Conservation (phyloP, 495 filamentous ascomycete species). For the Trichoderma parareesei region DNA sequence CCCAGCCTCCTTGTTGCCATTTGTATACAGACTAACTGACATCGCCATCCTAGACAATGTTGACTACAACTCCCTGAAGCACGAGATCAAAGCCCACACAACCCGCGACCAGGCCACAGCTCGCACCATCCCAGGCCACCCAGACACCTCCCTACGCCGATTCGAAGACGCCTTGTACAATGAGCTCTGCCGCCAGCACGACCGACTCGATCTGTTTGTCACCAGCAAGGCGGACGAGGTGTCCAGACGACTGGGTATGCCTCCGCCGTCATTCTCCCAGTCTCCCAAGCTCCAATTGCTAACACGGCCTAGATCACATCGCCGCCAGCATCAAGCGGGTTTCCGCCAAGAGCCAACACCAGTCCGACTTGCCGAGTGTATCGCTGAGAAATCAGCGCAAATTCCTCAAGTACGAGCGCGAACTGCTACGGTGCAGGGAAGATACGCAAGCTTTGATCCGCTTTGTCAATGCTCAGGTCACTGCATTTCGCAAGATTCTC, state of each 20-base stretch:
- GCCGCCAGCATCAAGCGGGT: conserved; percentile 42
- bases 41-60: conserved; percentile 45
- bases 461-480: conserved; percentile 54
- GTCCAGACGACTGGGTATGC: conserved; percentile 49
- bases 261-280: neutral
- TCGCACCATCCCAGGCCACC: conserved; percentile 56
- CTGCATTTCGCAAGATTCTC: conserved; percentile 62
- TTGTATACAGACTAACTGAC: neutral
- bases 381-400: conserved; percentile 17
- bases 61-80: conserved; percentile 70
- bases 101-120: conserved; percentile 52
- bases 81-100: conserved; percentile 62
- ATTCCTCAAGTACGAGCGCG: conserved; percentile 41
- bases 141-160: conserved; percentile 37
- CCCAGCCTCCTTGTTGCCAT: too few relatives aligned
- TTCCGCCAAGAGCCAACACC: conserved; percentile 21
- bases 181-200: conserved; percentile 55
- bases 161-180: conserved; percentile 57
- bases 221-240: conserved; percentile 65
- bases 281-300: neutral
- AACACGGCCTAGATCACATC: conserved; percentile 36
- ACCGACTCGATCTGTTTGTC: conserved; percentile 62
- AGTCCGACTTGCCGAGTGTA: neutral
- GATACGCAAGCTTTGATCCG: conserved; percentile 53
- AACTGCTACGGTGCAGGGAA: conserved; percentile 45